phyloP scores from a whole-genome alignment of 1,139 yeast genomes.

The Magnusiomyces magnusii region DNA sequence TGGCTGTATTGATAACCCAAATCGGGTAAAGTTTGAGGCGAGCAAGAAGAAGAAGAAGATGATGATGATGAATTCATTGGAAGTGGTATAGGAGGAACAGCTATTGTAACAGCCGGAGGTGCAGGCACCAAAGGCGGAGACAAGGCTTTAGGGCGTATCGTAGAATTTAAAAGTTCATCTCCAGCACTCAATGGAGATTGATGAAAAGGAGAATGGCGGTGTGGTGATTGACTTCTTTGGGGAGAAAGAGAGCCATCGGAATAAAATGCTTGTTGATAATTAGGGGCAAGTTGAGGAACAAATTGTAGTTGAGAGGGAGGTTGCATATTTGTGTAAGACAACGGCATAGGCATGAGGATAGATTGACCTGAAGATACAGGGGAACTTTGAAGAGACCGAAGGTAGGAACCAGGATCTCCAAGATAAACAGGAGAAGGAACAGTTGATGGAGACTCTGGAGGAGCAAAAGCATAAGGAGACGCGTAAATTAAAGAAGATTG shows the following conservation, averaged over 20 bases:
- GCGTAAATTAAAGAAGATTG: conserved; percentile 11
- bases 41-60: too few species aligned
- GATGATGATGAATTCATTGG: not conserved
- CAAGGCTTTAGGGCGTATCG: not conserved
- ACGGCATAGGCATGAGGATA: not conserved
- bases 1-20: too few species aligned
- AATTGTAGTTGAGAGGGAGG: not conserved
- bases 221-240: not conserved
- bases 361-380: conserved; percentile 6
- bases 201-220: not conserved
- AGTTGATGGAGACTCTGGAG: not conserved
- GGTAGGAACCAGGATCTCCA: not conserved
- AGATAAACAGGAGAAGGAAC: not conserved
- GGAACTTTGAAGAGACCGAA: not conserved
- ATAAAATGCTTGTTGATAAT: not conserved
- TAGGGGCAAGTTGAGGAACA: not conserved
- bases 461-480: conserved; percentile 10
- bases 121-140: not conserved
- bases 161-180: not conserved
- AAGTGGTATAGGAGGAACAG: not conserved
- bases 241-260: not conserved
- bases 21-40: too few species aligned
- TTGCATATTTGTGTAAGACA: not conserved
- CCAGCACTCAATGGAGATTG: not conserved
- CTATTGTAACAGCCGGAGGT: not conserved